Evolutionary conservation across 73 alveolate species (phyloP).

Genomic region (Stentor coeruleus): DNA sequence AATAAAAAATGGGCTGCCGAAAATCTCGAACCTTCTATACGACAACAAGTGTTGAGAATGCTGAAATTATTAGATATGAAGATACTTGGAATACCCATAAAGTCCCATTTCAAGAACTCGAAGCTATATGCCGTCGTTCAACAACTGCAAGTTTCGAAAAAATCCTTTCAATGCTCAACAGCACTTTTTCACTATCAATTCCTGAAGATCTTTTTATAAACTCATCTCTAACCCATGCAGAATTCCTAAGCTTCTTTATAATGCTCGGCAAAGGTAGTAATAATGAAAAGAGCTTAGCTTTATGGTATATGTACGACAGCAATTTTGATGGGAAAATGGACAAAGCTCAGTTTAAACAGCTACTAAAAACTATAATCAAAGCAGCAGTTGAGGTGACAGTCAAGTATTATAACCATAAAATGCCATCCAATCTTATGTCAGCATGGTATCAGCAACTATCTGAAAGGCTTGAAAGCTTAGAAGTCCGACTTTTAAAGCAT

Average conservation of each 20-base stretch:
- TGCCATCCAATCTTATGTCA: background rate
- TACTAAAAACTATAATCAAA: no score
- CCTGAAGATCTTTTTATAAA: background rate
- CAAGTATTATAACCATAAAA: no score
- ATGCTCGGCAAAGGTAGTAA: background rate
- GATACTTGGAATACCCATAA: background rate
- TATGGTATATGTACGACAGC: constrained; percentile 11
- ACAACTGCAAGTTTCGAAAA: background rate
- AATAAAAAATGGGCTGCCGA: background rate
- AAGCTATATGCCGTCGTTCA: background rate
- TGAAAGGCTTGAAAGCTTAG: background rate
- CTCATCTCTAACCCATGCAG: background rate
- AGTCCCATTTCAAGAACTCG: background rate
- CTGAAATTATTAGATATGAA: background rate
- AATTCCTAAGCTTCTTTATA: background rate
- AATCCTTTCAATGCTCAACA: background rate
- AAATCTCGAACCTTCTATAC: background rate
- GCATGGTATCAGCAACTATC: background rate
- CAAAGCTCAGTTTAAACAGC: background rate
- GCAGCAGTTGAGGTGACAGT: background rate
- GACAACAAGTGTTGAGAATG: background rate
- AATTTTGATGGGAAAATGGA: background rate
- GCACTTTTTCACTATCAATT: background rate
- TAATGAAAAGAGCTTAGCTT: constrained; percentile 1
- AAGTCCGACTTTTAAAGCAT: background rate